Evolutionary conservation across 2,329 filamentous ascomycete species (phyloP).

Genomic region (Elsinoe australis): DNA sequence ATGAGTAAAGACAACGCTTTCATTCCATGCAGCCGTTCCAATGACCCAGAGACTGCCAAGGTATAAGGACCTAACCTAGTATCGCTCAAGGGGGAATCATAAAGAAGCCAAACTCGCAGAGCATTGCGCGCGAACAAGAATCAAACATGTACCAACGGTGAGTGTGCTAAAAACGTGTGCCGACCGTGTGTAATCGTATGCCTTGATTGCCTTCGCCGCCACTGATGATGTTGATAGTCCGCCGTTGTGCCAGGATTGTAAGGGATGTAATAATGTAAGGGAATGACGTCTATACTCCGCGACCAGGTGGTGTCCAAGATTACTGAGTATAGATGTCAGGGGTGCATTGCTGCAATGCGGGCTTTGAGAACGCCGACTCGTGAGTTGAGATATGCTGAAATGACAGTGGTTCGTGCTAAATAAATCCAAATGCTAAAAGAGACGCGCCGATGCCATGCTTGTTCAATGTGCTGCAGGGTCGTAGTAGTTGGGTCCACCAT

Average conservation of each 20-base stretch:
- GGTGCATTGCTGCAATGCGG: constrained; percentile 11
- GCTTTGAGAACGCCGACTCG: constrained; percentile 12
- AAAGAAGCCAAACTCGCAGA: background rate
- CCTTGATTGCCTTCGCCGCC: background rate
- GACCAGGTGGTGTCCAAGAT: too few species aligned
- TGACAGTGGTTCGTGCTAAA: constrained; percentile 9
- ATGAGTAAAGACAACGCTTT: constrained; percentile 14
- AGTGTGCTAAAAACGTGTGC: too few species aligned
- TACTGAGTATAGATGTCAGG: too few species aligned
- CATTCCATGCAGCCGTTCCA: constrained; percentile 14
- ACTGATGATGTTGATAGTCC: background rate
- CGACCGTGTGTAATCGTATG: constrained; percentile 1
- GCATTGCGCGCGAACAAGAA: background rate
- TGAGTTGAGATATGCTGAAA: constrained; percentile 8
- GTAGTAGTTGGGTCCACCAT: constrained; percentile 13
- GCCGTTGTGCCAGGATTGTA: too few species aligned
- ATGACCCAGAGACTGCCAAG: constrained; percentile 12
- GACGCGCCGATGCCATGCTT: constrained; percentile 1
- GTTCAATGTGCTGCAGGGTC: constrained; percentile 12
- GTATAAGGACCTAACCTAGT: constrained; percentile 11
- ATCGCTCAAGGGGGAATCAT: constrained; percentile 18
- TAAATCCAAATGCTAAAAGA: background rate
- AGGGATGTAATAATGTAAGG: too few species aligned
- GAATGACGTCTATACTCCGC: too few species aligned
- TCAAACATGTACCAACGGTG: too few species aligned